Conservation (phyloP, 1,139 yeast genomes). For the Hansenula anomala region DNA sequence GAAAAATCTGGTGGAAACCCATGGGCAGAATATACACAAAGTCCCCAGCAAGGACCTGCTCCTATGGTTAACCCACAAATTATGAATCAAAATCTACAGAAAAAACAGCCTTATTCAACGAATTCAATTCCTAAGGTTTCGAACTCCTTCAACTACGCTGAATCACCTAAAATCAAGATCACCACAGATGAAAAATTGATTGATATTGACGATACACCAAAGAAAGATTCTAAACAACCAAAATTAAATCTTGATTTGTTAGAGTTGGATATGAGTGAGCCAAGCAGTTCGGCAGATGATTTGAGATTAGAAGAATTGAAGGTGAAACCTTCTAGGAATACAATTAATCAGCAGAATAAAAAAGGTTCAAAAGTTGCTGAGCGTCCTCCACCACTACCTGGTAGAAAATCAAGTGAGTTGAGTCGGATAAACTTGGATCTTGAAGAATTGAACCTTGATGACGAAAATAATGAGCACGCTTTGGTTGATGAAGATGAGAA, state of each 20-base stretch:
- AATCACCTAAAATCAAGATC: conserved; percentile 7
- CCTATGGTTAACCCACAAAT: too few species aligned
- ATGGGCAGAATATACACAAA: conserved; percentile 14
- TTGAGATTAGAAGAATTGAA: conserved; percentile 18
- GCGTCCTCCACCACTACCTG: not conserved
- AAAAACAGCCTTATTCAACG: conserved; percentile 1
- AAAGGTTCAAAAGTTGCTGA: too few species aligned
- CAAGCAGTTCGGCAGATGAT: conserved; percentile 15
- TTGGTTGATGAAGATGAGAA: not conserved
- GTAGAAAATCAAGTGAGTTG: conserved; percentile 16
- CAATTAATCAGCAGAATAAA: not conserved
- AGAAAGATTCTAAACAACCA: conserved; percentile 11
- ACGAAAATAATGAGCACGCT: conserved; percentile 3
- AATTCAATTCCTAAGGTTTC: conserved; percentile 2
- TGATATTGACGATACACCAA: conserved; percentile 10
- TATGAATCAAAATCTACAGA: conserved; percentile 4
- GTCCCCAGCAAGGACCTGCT: too few species aligned
- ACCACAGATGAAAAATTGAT: conserved; percentile 9
- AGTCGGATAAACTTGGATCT: conserved; percentile 14
- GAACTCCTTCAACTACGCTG: conserved; percentile 1
- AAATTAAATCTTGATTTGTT: conserved; percentile 14
- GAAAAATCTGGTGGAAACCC: conserved; percentile 20
- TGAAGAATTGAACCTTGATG: conserved; percentile 17
- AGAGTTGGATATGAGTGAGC: conserved; percentile 13
- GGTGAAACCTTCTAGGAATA: conserved; percentile 4